phyloP scores from a whole-genome alignment of 2,329 filamentous ascomycete species.

The Pestalotiopsis sp. region DNA sequence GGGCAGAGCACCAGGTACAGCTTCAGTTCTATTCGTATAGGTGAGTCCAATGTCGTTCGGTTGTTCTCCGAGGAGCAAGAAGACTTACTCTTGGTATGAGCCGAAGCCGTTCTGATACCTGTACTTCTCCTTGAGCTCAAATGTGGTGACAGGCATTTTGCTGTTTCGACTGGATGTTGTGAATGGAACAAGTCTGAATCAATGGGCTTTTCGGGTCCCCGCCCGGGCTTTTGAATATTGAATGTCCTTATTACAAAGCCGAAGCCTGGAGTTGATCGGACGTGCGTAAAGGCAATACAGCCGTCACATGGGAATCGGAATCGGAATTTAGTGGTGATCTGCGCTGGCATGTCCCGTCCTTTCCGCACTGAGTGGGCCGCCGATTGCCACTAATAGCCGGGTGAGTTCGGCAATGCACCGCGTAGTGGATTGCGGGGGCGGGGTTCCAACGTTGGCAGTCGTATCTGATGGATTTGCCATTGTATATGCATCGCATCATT shows the following conservation, averaged over 20 bases:
- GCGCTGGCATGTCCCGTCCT: not conserved
- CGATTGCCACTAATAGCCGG: slow-evolving; percentile 10
- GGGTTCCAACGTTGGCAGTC: not conserved
- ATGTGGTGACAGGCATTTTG: slow-evolving; percentile 35
- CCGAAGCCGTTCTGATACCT: slow-evolving; percentile 69
- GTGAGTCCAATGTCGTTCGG: too few relatives aligned
- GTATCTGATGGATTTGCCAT: not conserved
- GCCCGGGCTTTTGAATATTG: not conserved
- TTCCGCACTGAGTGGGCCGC: slow-evolving; percentile 4
- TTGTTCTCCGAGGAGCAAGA: too few relatives aligned
- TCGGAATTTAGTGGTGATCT: not conserved
- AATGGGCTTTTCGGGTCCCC: not conserved
- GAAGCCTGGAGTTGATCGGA: not conserved
- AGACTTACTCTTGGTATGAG: slow-evolving; percentile 64
- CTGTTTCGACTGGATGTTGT: not conserved
- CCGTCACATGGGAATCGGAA: slow-evolving; percentile 3
- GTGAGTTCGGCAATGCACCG: not conserved
- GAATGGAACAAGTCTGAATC: not conserved
- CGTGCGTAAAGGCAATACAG: not conserved
- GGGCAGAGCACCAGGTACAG: slow-evolving; percentile 65
- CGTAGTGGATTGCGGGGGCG: slow-evolving; percentile 7
- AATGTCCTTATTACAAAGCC: not conserved
- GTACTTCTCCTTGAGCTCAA: slow-evolving; percentile 47
- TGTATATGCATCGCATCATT: not conserved
- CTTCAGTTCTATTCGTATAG: slow-evolving; percentile 60